Percentiles rank a stretch among this genome's conserved stretches.
Conservation (phyloP, 441 rosid genomes). For the Macaranga tanarius region DNA sequence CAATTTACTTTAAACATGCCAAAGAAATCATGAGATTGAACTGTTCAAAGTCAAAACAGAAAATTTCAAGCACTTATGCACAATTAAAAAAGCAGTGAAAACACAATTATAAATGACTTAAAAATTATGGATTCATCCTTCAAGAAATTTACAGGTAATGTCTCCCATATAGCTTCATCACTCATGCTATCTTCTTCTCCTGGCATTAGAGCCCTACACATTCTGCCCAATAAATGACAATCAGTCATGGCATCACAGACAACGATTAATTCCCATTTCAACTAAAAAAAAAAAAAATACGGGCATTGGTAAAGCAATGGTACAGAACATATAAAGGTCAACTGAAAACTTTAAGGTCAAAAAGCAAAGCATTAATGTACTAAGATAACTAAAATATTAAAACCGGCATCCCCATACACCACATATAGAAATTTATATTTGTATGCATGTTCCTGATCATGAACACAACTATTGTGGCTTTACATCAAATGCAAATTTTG, state of each 20-base stretch:
- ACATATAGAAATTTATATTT: not conserved
- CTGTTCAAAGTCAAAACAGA: not conserved
- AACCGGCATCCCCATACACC: not conserved
- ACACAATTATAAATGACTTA: not conserved
- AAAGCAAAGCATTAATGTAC: not conserved
- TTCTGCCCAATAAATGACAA: slow-evolving; percentile 44
- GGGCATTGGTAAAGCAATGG: slow-evolving; percentile 1
- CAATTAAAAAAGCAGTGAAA: too few relatives aligned
- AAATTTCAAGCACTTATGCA: not conserved
- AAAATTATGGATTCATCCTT: not conserved
- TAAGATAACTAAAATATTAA: not conserved
- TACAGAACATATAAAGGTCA: slow-evolving; percentile 3
- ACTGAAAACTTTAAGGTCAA: not conserved
- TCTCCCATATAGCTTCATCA: slow-evolving; percentile 98
- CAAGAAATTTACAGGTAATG: slow-evolving; percentile 77
- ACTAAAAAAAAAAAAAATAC: not conserved
- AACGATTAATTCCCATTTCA: not conserved
- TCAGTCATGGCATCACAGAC: not conserved
- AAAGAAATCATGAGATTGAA: not conserved
- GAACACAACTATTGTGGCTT: not conserved
- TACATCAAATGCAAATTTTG: slow-evolving; percentile 1
- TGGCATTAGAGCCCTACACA: slow-evolving; percentile 97
- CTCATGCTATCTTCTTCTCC: slow-evolving; percentile 88
- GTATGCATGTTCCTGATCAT: not conserved
- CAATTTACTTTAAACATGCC: too few relatives aligned